A percentile compares a stretch with the other conserved stretches of the same genome.
These are phyloP conservation scores for Carex arenaria DNA, from an alignment of 202 grass and related monocot genomes.

Conservation along the genomic window DNA sequence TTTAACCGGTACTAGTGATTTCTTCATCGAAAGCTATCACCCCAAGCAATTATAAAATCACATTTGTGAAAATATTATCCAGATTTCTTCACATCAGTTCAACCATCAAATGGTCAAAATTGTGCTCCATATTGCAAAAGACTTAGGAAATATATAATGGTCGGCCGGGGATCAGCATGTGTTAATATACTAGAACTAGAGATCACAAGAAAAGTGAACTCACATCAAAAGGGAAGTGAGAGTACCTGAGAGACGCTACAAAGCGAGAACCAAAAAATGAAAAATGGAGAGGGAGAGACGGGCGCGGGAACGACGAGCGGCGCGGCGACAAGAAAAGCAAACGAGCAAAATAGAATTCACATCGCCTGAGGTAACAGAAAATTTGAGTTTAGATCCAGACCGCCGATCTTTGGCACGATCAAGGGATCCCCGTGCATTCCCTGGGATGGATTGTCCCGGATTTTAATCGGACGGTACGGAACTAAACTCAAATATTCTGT, in stretches of 20 bases:
- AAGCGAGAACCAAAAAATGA: neutral
- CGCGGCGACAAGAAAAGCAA: neutral
- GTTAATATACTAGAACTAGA: neutral
- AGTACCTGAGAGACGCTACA: neutral
- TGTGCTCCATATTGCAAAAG: neutral
- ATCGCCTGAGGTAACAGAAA: too few species aligned
- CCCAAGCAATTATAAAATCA: neutral
- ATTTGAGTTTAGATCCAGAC: too few species aligned
- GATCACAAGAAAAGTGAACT: neutral
- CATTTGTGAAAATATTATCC: neutral
- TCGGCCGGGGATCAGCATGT: neutral
- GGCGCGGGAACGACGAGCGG: neutral
- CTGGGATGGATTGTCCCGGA: too few species aligned
- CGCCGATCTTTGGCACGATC: too few species aligned
- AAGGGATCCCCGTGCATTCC: too few species aligned
- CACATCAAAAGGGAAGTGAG: neutral
- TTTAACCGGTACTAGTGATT: slow-evolving; percentile 48
- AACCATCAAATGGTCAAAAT: neutral
- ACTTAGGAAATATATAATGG: neutral
- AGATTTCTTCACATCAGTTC: neutral
- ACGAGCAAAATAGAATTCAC: neutral
- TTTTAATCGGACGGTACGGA: too few species aligned
- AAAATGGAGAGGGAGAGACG: neutral
- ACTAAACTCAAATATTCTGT: too few species aligned
- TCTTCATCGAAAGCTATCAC: slow-evolving; percentile 63